Evolutionary conservation across 371 early-diverging fungal species (phyloP).

Genomic region (Apophysomyces variabilis): DNA sequence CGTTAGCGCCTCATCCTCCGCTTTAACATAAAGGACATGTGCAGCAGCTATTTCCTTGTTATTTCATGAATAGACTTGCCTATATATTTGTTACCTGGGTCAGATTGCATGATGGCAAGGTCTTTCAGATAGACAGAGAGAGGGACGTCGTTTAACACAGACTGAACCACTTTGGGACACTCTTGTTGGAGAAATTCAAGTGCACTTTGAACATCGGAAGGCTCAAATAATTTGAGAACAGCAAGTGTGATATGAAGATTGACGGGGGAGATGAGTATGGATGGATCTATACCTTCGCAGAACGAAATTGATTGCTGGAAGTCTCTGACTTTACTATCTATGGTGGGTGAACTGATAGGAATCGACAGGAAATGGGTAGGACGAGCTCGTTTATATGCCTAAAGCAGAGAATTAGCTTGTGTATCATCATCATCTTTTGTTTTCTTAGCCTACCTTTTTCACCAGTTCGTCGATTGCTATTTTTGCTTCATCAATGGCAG

Average conservation of each 20-base stretch:
- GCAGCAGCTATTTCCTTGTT: not conserved
- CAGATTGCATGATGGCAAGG: not conserved
- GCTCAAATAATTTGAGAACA: constrained; percentile 4
- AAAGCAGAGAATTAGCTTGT: not conserved
- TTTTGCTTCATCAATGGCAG: too few relatives aligned
- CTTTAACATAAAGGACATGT: not conserved
- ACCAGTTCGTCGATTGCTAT: not conserved
- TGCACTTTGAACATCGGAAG: not conserved
- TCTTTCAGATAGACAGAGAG: not conserved
- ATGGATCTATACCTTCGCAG: constrained; percentile 1
- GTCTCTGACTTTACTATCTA: not conserved
- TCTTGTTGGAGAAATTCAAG: not conserved
- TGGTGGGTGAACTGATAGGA: not conserved
- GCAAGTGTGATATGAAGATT: not conserved
- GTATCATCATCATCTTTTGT: not conserved
- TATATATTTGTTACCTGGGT: not conserved
- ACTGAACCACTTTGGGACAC: not conserved
- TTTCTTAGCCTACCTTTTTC: not conserved
- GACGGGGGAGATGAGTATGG: not conserved
- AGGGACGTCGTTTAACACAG: not conserved
- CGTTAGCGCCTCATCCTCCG: not conserved
- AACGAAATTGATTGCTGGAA: not conserved
- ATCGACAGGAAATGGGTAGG: not conserved
- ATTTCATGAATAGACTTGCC: not conserved
- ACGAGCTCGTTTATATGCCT: not conserved